phyloP scores from a whole-genome alignment of 31 red algal genomes.

The Odonthalia washingtoniensis region DNA sequence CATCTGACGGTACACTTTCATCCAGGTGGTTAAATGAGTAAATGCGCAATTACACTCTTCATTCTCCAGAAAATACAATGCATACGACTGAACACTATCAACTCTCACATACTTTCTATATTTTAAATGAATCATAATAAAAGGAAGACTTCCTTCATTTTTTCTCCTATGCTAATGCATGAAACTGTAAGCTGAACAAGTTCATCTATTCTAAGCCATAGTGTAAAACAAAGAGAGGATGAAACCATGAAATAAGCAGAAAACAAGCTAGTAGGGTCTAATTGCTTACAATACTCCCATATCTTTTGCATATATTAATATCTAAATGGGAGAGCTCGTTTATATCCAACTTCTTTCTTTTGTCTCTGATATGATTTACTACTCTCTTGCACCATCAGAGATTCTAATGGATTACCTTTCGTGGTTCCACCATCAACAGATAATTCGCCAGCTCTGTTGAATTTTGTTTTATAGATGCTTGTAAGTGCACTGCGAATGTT shows the following conservation, averaged over 20 bases:
- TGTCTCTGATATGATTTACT: constrained; percentile 12
- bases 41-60: constrained; percentile 1
- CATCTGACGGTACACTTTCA: background rate
- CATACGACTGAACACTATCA: background rate
- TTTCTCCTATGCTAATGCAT: background rate
- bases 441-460: background rate
- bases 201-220: no score
- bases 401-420: background rate
- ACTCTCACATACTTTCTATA: constrained; percentile 1
- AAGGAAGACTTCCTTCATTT: background rate
- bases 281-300: background rate
- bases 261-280: background rate
- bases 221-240: background rate
- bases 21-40: background rate
- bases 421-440: background rate
- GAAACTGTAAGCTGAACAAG: background rate
- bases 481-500: background rate
- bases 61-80: constrained; percentile 2
- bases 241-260: constrained; percentile 8
- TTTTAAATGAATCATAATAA: no score
- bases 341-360: no score
- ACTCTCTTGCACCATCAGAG: background rate
- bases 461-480: background rate
- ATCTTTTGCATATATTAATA: constrained; percentile 28
- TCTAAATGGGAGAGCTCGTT: constrained; percentile 26